Percentiles rank a stretch among this genome's conserved stretches.
These are phyloP conservation scores for Fusarium sp. DNA, from an alignment of 2,329 filamentous ascomycete genomes.

Conservation along the genomic window DNA sequence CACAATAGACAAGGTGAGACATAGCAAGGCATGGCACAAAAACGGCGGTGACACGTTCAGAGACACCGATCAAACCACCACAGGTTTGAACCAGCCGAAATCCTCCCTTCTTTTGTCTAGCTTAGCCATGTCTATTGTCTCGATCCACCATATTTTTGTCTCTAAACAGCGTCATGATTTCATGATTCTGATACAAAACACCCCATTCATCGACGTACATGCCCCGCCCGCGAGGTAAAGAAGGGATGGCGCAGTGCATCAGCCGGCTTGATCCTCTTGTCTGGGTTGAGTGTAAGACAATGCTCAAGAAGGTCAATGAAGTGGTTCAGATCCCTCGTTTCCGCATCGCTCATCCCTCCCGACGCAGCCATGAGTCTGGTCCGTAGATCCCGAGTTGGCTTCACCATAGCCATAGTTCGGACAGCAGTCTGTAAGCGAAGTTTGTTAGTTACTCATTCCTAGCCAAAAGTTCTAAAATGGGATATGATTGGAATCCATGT, in stretches of 20 bases:
- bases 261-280: slow-evolving; percentile 88
- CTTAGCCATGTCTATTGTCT: slow-evolving; percentile 18
- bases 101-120: slow-evolving; percentile 39
- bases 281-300: slow-evolving; percentile 90
- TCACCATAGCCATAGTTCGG: slow-evolving; percentile 77
- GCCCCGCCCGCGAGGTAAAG: slow-evolving; percentile 66
- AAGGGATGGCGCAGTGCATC: slow-evolving; percentile 94
- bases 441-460: slow-evolving; percentile 41
- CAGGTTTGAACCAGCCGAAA: slow-evolving; percentile 26
- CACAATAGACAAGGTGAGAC: slow-evolving; percentile 35
- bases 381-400: slow-evolving; percentile 86
- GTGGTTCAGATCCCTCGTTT: slow-evolving; percentile 82
- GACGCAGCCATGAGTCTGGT: slow-evolving; percentile 83
- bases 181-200: slow-evolving; percentile 12
- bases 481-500: slow-evolving; percentile 13
- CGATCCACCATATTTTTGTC: slow-evolving; percentile 18
- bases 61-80: slow-evolving; percentile 31
- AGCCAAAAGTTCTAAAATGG: slow-evolving; percentile 32
- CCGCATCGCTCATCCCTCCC: slow-evolving; percentile 79
- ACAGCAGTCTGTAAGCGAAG: slow-evolving; percentile 70
- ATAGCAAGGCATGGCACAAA: slow-evolving; percentile 36
- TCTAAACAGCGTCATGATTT: slow-evolving; percentile 29
- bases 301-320: slow-evolving; percentile 92
- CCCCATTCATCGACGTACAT: slow-evolving; percentile 44
- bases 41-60: slow-evolving; percentile 39